Percentiles rank a stretch among this genome's conserved stretches.
phyloP scores from a whole-genome alignment of 2,329 filamentous ascomycete genomes.

The Aureobasidium pullulans region DNA sequence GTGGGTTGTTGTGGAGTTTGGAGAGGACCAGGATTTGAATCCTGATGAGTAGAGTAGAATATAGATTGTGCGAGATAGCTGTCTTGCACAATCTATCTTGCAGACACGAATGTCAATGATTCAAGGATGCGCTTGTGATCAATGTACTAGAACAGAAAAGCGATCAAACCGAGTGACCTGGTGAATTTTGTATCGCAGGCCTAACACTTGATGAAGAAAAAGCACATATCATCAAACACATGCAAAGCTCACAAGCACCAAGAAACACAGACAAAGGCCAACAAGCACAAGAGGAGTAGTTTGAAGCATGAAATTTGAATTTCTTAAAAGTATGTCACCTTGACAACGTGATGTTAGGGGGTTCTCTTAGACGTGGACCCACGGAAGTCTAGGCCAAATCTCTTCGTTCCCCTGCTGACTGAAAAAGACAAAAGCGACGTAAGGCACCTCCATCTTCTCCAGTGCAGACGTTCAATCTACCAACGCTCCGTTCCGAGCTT shows the following conservation, averaged over 20 bases:
- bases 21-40: constrained; percentile 19
- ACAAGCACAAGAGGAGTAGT: background rate
- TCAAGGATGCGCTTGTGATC: too few species aligned
- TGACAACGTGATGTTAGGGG: constrained; percentile 17
- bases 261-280: too few species aligned
- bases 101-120: too few species aligned
- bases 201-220: too few species aligned
- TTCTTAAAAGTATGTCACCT: background rate
- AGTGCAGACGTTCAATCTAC: constrained; percentile 27
- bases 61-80: too few species aligned
- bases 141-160: too few species aligned
- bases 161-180: too few species aligned
- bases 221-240: too few species aligned
- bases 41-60: constrained; percentile 3
- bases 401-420: constrained; percentile 29
- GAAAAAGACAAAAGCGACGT: constrained; percentile 10
- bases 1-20: constrained; percentile 75
- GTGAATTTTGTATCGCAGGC: too few species aligned
- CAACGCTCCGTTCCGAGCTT: constrained; percentile 42
- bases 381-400: constrained; percentile 17
- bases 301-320: background rate
- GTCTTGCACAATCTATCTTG: too few species aligned
- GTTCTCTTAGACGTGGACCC: constrained; percentile 29
- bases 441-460: constrained; percentile 3
- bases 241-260: too few species aligned